Base-by-base conservation (phyloP, 306 rosid species). In the Medicago lupulina region DNA sequence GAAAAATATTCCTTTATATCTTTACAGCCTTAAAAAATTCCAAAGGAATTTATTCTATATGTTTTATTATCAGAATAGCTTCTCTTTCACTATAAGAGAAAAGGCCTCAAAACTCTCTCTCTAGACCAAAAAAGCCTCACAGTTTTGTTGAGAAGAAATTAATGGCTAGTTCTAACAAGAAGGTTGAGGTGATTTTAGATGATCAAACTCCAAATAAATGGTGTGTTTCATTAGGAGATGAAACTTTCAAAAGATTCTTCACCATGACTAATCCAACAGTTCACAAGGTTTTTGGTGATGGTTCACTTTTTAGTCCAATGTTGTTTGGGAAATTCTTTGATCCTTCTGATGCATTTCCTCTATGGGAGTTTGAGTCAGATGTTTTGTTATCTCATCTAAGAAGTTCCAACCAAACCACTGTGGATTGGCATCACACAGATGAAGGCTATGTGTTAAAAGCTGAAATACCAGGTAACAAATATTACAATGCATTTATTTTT, bases 281-380 rank as follows among this genome's bases (percentile, higher is more conserved):
- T 62, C 85, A 85, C 9, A 92, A 85, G 85, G 85, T 85, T 67
- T 92, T 95, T 83, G 91, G 89, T 34, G 96, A 86, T 75, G 97
- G 92, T 19, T 95, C 97, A 36, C 85, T 95, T 64, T 92, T 95
- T 81, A 90, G 98, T 80, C 98, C 98, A 44, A 76, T 89, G 84
- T 80, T 95, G 90, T 95, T 92, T 59, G 97, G 97, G 23, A 95
- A 92, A 69, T 92, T 87, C 83, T 95, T 95, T 72, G 97, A 95
- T 81, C 98, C 98, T 73, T 92, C 97, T 51, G 98, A 95, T 79
- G 97, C 98, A 18, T 95, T 95, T 76, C 98, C 98, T 21, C 87
- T 95, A 0, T 92, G 97, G 98, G 98, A 95, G 53, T 87, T 95
- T 81, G 97, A 95, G 74, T 87, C 97, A 2, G 96, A 95, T 60